Conservation (phyloP, 2,329 filamentous ascomycete species). For the Fusarium falciforme region DNA sequence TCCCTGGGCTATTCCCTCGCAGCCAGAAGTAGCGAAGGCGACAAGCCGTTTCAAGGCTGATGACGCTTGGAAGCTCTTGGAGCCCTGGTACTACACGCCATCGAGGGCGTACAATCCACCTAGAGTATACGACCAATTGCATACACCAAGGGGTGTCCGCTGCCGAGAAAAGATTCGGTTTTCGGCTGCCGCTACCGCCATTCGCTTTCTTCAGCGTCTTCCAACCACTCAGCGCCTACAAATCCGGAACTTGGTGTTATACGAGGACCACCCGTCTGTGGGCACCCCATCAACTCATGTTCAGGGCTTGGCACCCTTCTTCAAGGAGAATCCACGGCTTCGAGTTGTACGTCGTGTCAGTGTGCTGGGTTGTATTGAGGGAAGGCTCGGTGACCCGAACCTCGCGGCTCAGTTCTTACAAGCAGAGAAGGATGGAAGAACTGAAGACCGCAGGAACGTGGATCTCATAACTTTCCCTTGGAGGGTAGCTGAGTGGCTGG, state of each 20-base stretch:
- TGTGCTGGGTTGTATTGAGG: neutral
- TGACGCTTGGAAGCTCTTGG: neutral
- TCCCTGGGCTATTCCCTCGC: neutral
- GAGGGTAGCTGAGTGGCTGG: neutral
- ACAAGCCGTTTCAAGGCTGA: neutral
- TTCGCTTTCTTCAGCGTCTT: slow-evolving; percentile 14
- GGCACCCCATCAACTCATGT: neutral
- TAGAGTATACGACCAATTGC: neutral
- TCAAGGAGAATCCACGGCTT: slow-evolving; percentile 16
- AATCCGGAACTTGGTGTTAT: neutral
- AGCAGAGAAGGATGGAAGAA: neutral
- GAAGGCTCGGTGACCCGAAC: neutral
- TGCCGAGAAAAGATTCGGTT: slow-evolving; percentile 3
- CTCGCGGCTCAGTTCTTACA: neutral
- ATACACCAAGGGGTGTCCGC: neutral
- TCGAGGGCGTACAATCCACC: neutral
- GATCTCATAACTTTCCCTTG: neutral
- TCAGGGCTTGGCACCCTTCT: neutral
- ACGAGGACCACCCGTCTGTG: slow-evolving; percentile 6
- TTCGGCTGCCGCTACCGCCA: slow-evolving; percentile 16
- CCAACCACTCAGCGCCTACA: neutral
- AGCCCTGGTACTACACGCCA: neutral
- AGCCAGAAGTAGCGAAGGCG: neutral
- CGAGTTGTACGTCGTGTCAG: slow-evolving; percentile 17
- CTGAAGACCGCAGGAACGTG: neutral